A percentile compares a stretch with the other conserved stretches of the same genome.
These are phyloP conservation scores for Pholiota microspora DNA, from an alignment of 768 basidiomycete species.

Conservation along the genomic window DNA sequence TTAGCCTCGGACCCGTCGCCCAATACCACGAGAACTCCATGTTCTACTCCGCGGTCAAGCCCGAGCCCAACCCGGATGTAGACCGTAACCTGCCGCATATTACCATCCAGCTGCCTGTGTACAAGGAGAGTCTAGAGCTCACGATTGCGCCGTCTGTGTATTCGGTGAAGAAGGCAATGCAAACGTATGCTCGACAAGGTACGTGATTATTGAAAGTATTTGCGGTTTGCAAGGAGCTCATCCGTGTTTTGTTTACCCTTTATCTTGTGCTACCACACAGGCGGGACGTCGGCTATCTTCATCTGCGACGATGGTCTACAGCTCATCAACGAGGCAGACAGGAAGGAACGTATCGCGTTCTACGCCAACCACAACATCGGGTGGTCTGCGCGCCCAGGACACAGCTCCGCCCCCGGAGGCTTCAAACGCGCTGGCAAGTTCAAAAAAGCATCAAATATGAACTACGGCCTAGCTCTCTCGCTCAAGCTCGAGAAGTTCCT, in stretches of 20 bases:
- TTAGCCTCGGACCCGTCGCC: conserved; percentile 71
- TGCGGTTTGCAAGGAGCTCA: no score
- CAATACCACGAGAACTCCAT: conserved; percentile 84
- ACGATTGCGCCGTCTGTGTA: conserved; percentile 76
- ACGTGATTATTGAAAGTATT: neutral
- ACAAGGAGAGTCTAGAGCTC: conserved; percentile 75
- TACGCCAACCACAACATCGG: conserved; percentile 77
- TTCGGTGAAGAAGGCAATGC: conserved; percentile 81
- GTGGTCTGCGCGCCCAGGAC: conserved; percentile 79
- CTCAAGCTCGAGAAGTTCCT: conserved; percentile 59
- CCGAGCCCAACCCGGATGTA: conserved; percentile 63
- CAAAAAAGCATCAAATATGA: conserved; percentile 85
- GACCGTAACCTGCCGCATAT: conserved; percentile 73
- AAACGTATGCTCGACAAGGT: conserved; percentile 84
- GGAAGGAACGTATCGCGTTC: conserved; percentile 64
- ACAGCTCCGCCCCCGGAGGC: conserved; percentile 67
- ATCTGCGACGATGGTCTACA: conserved; percentile 86
- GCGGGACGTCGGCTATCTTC: conserved; percentile 75
- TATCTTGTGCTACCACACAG: conserved; percentile 16
- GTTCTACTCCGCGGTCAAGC: conserved; percentile 74
- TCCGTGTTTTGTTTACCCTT: no score
- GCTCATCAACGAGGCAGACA: conserved; percentile 60
- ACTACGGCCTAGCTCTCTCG: conserved; percentile 63
- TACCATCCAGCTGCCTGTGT: conserved; percentile 83
- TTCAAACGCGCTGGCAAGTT: conserved; percentile 93